Base-by-base conservation (phyloP, 2,329 filamentous ascomycete species). In the Fusarium pininemorale region DNA sequence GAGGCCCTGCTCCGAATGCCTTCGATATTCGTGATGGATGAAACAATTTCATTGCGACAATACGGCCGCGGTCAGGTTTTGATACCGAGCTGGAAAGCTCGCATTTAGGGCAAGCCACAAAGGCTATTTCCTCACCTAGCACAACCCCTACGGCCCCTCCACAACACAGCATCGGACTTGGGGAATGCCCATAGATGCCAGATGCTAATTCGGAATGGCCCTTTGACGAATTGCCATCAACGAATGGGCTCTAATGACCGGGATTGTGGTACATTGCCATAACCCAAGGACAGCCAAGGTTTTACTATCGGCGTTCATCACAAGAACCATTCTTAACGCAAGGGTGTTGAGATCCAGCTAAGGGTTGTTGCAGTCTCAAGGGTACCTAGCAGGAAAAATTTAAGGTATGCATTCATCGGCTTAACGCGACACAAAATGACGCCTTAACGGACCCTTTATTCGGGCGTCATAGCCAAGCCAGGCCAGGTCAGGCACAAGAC, bases 141-240 rank as follows among this genome's bases (percentile, higher is more conserved):
- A 59, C 37, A 56, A 59, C 39, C 48, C 66, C 47, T 45, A 56
- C 26, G 15, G 37, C 37, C 42, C 24, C 50, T 41, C n/a, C 59
- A 45, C 58, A 63, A 47, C 54, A 48, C 51, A 65, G 48, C 24
- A 78, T 77, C 63, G 63, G 63, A 28, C 55, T 77, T 74, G 50
- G 41, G 24, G 54, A 73, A 75, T 72, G n/a, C 68, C 70, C 70
- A 73, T 76, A 42, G 28, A 47, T 48, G 44, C 45, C 64, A 65
- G 56, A 78, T 74, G 75, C 75, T 32, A 78, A 70, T 76, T 66
- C n/a, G 28, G 39, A 45, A 77, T 77, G 74, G 75, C n/a, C 44
- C 54, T 77, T 72, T 70, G 48, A 51, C 32, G n/a, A 62, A 78
- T 70, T 73, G 54, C 72, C 75, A 77, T 78, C 35, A 44, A 51